Evolutionary conservation across 805 yeast species (phyloP), one percentile per base, ranked within the genome.

Genomic region (Nakazawaea anatomiae): DNA sequence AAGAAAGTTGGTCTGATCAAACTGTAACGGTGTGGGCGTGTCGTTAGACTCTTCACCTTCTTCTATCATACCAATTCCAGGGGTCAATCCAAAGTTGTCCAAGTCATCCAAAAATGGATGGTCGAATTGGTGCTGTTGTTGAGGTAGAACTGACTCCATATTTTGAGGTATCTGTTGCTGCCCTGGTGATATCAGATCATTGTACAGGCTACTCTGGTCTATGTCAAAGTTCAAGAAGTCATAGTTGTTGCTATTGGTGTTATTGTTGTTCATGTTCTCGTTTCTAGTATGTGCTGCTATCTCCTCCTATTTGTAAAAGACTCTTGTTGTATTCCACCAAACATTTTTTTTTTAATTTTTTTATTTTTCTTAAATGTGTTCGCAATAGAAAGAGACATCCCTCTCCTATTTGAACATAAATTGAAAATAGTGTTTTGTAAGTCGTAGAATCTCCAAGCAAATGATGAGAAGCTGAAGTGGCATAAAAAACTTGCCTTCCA

Each of bases 51-150:
- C 30, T 3, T 42, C 42, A 14, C 18, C 44, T 28, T 51, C 51
- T 18, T 48, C 48, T 11, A 32, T 45, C 7, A 36, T 10, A 4
- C 36, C 41, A 9, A 50, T 42, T 9, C 46, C 52, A 4, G 53
- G 53, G 28, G 47, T 42, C 12, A 50, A n/a, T 12, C 54, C 54
- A 30, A 53, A 51, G 3, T 48, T 41, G 32, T 53, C 55, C 39
- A 53, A 40, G n/a, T 53, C 55, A 32, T 53, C 55, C 38, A 44
- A 31, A 34, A 43, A 53, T 12, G n/a, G 40, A 6, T 48, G 43
- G 35, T 46, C 50, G 14, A 42, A 43, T 48, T 42, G 44, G 7
- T 25, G 34, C 29, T 42, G 42, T 34, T 47, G 36, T 11, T 34
- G 41, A 31, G 14, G 36, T 25, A n/a, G 44, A 12, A 30, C 29